Conservation (phyloP, 2,329 filamentous ascomycete genomes). For the Monosporascus sp. region DNA sequence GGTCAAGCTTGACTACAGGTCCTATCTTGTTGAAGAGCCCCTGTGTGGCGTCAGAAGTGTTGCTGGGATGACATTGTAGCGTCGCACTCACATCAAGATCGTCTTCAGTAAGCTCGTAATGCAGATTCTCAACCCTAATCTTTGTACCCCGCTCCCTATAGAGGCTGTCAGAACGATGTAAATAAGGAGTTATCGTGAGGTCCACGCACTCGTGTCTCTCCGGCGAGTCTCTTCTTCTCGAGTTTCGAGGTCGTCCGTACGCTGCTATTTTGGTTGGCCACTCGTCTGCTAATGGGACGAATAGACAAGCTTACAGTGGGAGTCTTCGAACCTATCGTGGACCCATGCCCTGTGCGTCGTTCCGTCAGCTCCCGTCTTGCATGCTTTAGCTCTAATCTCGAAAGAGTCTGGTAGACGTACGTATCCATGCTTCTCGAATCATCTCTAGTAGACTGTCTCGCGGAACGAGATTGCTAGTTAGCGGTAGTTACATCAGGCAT, state of each 20-base stretch:
- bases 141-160: constrained; percentile 57
- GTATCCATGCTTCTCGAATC: constrained; percentile 62
- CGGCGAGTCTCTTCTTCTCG: constrained; percentile 34
- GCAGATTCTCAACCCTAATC: constrained; percentile 80
- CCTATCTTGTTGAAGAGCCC: constrained; percentile 78
- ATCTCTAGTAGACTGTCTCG: constrained; percentile 48
- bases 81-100: constrained; percentile 63
- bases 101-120: constrained; percentile 83
- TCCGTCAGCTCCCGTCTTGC: constrained; percentile 16
- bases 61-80: constrained; percentile 18
- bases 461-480: constrained; percentile 45
- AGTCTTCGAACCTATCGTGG: constrained; percentile 81
- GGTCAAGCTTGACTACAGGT: constrained; percentile 59
- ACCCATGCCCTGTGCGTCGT: constrained; percentile 71
- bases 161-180: constrained; percentile 9
- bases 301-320: constrained; percentile 40
- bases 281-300: neutral
- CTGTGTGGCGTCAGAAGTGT: constrained; percentile 36
- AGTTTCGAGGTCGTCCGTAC: constrained; percentile 16
- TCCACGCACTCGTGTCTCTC: constrained; percentile 21
- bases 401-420: constrained; percentile 38
- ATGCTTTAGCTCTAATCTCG: neutral
- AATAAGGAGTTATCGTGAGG: constrained; percentile 1
- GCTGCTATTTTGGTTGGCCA: constrained; percentile 8
- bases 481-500: constrained; percentile 34